Evolutionary conservation across 2,329 filamentous ascomycete species (phyloP).

Genomic region (Geosmithia flava): DNA sequence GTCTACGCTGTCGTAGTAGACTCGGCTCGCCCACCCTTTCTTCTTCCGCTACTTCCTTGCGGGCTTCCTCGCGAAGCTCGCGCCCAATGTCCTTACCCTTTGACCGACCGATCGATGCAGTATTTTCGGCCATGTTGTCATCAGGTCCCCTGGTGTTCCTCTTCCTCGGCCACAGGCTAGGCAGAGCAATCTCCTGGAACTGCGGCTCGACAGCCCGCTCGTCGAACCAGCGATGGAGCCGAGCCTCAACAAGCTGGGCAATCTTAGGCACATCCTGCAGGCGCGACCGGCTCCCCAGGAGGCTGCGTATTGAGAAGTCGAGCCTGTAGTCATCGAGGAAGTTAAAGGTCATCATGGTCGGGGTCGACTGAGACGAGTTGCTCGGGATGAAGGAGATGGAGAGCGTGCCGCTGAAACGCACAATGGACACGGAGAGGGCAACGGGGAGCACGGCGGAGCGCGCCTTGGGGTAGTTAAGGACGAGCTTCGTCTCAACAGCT

Average conservation of each 20-base stretch:
- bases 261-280: constrained; percentile 84
- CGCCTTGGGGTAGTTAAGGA: constrained; percentile 90
- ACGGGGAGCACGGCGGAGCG: constrained; percentile 83
- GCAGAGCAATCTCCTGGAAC: constrained; percentile 77
- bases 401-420: constrained; percentile 87
- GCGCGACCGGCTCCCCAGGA: constrained; percentile 67
- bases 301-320: constrained; percentile 68
- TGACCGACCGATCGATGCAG: constrained; percentile 34
- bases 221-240: constrained; percentile 79
- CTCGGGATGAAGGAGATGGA: constrained; percentile 86
- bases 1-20: constrained; percentile 25
- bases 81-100: constrained; percentile 41
- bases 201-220: constrained; percentile 75
- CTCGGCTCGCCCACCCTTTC: constrained; percentile 22
- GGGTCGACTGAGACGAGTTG: constrained; percentile 53
- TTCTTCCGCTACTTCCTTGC: constrained; percentile 33
- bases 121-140: constrained; percentile 34
- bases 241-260: constrained; percentile 67
- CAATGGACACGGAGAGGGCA: constrained; percentile 80
- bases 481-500: constrained; percentile 83
- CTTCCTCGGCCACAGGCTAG: constrained; percentile 73
- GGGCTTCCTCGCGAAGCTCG: constrained; percentile 37
- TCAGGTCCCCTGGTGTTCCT: constrained; percentile 69
- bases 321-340: constrained; percentile 83
- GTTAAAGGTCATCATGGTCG: constrained; percentile 87